These are phyloP conservation scores for Sorghum bicolor DNA, from an alignment of 176 grass and related monocot genomes.

Conservation along the genomic window Sorghum_bicolor_NCBIv3 NC_012879.2:58808001-58808500, in stretches of 20 bases:
- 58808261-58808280: not conserved
- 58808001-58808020: too few species aligned
- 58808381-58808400: not conserved
- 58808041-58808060: too few species aligned
- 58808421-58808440: not conserved
- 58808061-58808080: too few species aligned
- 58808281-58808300: not conserved
- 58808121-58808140: too few species aligned
- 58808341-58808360: not conserved
- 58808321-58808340: not conserved
- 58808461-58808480: not conserved
- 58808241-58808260: constrained; percentile 2
- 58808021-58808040: too few species aligned
- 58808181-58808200: not conserved
- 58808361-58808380: not conserved
- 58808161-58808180: too few species aligned
- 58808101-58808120: too few species aligned
- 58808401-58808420: not conserved
- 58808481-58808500: not conserved
- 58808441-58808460: not conserved
- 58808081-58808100: too few species aligned
- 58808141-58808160: too few species aligned
- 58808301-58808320: not conserved
- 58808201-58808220: not conserved
- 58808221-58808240: not conserved